Evolutionary conservation across 2,329 filamentous ascomycete species (phyloP), one percentile per base, ranked within the genome.

Genomic region (Paecilomyces variotii): DNA sequence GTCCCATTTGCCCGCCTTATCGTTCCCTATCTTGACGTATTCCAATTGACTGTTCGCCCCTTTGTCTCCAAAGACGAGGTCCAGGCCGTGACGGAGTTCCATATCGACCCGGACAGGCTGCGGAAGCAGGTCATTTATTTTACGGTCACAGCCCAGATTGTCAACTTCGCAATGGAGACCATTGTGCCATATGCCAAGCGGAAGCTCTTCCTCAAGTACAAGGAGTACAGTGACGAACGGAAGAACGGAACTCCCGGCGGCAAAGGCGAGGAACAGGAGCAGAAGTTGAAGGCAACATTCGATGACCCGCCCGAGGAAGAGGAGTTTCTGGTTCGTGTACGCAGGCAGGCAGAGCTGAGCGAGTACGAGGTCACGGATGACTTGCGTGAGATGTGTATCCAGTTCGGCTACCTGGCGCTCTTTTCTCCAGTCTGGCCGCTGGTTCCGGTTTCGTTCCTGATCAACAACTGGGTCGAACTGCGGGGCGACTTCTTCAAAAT

Each of bases 391-490:
- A 97, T 97, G 92, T 85, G 91, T 26, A 86, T 96, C 64, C 90
- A 95, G 66, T 91, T 84, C 79, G 91, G 92, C 45, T 97, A 97
- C 72, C 80, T 99, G 1, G 88, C 90, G 0, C 83, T 99, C 14
- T 99, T 97, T 76, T 95, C 90, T 0, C 90, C 94, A 3, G 85
- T 96, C 57, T 99, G 94, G 94, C 94, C 94, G 0, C 79, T 97
- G 25, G 92, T 93, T 0, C 88, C 89, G 1, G 82, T 91, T 58
- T 94, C 89, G 1, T 99, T 97, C 78, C 79, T 97, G 26, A 80
- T 95, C 76, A 99, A 97, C 76, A 95, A 99, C 76, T 97, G 93
- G 91, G 78, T 99, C 58, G 94, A 99, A 72, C 84, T 97, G 52
- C 89, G 94, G 39, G 91, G 90, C 1, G 94, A 99, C 71, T 93